Base-by-base conservation (phyloP, 257 asterid species). In the Leptodermis oblonga region DNA sequence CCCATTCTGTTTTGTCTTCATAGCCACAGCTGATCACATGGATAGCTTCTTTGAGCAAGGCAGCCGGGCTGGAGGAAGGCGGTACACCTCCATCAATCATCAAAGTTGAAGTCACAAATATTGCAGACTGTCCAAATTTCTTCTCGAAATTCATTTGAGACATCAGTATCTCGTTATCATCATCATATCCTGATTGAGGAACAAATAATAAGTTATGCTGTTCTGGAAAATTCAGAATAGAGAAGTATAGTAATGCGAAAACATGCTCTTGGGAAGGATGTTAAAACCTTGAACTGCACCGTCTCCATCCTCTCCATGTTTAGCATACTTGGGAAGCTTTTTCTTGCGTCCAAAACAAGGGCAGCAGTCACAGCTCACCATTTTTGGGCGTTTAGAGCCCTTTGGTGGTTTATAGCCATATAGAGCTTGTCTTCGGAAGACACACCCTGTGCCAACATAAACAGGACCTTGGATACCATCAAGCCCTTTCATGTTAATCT, bases 1-100 rank as follows among this genome's bases (percentile, higher is more conserved):
- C 98, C 98, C 98, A 92, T 78, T 92, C 98, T 67, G 98, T 92
- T 73, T 92, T 92, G 83, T 90, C 97, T 80, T 92, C 98, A 33
- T 92, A 92, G 74, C 98, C 98, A 30, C 98, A 92, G 78, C 98
- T 92, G 77, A 92, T 92, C 74, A 92, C 98, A 77, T 88, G 97
- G 70, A 92, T 92, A 69, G 97, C 98, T 81, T 92, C 97, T 75
- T 92, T 92, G 25, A 92, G 96, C 76, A 88, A 79, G 69, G 93
- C 95, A 51, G 97, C 96, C 45, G 98, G 98, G 86, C 97, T 88
- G 42, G 97, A 90, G 39, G 98, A 92, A 77, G 96, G 98, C 45
- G 98, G 98, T 28, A 92, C 96, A 1, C 98, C 98, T 8, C 98
- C 98, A 74, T 90, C 97, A 36, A 83, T 62, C 98, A 92, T 92